Conservation (phyloP, 2,329 filamentous ascomycete species). For the Fusarium sp. region DNA sequence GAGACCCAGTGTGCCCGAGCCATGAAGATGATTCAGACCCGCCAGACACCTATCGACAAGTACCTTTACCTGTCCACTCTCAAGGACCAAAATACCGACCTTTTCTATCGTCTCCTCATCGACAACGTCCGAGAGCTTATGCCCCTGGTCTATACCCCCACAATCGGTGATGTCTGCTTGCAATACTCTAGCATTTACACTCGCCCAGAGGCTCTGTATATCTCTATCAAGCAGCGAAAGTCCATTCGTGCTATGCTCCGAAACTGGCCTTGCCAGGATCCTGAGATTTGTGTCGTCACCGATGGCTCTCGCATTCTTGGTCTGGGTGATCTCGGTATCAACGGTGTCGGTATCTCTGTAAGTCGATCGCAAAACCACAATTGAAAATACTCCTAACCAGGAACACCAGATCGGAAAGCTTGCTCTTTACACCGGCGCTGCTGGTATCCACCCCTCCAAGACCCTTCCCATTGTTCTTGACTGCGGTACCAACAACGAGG, state of each 20-base stretch:
- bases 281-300: slow-evolving; percentile 96
- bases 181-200: slow-evolving; percentile 97
- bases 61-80: slow-evolving; percentile 83
- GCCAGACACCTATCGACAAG: slow-evolving; percentile 78
- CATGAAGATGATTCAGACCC: slow-evolving; percentile 77
- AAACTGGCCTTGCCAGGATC: slow-evolving; percentile 91
- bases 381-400: slow-evolving; percentile 29
- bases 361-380: slow-evolving; percentile 45
- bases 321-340: slow-evolving; percentile 93
- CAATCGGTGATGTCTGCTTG: slow-evolving; percentile 94
- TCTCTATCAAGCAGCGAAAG: slow-evolving; percentile 93
- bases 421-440: slow-evolving; percentile 92
- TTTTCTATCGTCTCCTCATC: slow-evolving; percentile 85
- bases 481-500: slow-evolving; percentile 72
- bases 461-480: slow-evolving; percentile 78
- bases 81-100: slow-evolving; percentile 78
- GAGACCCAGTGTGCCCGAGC: slow-evolving; percentile 71
- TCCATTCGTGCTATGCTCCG: slow-evolving; percentile 87
- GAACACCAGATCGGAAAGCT: slow-evolving; percentile 81
- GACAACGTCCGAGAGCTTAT: slow-evolving; percentile 81
- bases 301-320: slow-evolving; percentile 94
- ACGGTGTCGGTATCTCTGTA: slow-evolving; percentile 96
- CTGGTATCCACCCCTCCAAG: slow-evolving; percentile 90
- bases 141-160: slow-evolving; percentile 87
- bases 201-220: slow-evolving; percentile 93